Evolutionary conservation across 129 eudicot species (phyloP), one percentile per base, ranked within the genome.

Genomic region (Erigeron canadensis): DNA sequence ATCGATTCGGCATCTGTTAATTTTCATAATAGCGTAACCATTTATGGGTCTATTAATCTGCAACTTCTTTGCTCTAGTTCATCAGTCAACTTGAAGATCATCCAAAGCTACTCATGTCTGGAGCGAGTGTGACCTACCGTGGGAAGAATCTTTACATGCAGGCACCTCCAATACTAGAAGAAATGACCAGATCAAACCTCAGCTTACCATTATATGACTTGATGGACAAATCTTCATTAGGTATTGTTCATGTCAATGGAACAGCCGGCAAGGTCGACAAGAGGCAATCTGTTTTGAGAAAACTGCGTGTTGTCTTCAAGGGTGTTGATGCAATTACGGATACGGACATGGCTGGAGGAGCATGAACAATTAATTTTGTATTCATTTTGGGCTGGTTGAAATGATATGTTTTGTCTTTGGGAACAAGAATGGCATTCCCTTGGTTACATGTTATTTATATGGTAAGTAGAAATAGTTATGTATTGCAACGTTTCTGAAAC

Each of bases 141-240:
- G 87, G 91, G 57, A 86, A 85, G 77, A 89, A 85, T 76, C 75
- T 94, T 62, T 94, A 94, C 84, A 94, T 94, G 96, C 93, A 84
- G 65, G 96, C 96, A 39, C 96, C 98, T 48, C 89, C 93, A 7
- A 65, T 75, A 51, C 88, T 94, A 2, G 98, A 94, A 81, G 89
- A 87, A 85, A 77, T 87, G 96, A 94, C 97, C 18, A 79, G 96
- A 41, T 70, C 97, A 40, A 89, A 89, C 75, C 83, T 94, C 22
- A 84, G 85, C 6, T 11, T 80, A 19, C 79, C 93, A 18, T 71
- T 94, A 7, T 94, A 84, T 44, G 91, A 87, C 40, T 83, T 94
- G 67, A 87, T 94, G 91, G 89, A 78, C 43, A 78, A 76, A 68
- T 63, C 74, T 41, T 80, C 90, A 17, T 79, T 66, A 43, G 95